phyloP scores from a whole-genome alignment of 2,329 filamentous ascomycete species.

The Neodidymelliopsis sp. region DNA sequence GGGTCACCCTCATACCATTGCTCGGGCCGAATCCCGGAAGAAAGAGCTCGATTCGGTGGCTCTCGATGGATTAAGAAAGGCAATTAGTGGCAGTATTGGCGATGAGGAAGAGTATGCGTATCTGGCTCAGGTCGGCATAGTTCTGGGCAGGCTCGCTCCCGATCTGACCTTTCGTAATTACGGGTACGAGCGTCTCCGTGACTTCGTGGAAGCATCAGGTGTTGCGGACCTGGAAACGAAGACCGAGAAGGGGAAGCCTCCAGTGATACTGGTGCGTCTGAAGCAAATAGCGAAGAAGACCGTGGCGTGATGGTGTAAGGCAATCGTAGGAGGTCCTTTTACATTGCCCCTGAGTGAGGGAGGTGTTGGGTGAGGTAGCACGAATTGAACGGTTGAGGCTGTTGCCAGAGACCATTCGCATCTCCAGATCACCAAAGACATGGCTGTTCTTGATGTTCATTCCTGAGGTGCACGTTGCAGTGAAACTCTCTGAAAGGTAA shows the following conservation, averaged over 20 bases:
- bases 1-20: not conserved
- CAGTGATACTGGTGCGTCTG: slow-evolving; percentile 21
- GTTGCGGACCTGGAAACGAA: slow-evolving; percentile 22
- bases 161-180: slow-evolving; percentile 40
- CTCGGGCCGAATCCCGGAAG: slow-evolving; percentile 2
- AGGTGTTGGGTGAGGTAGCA: too few species aligned
- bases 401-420: too few species aligned
- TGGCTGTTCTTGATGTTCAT: too few species aligned
- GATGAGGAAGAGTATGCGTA: slow-evolving; percentile 34
- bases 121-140: slow-evolving; percentile 33
- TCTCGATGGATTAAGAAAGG: slow-evolving; percentile 18
- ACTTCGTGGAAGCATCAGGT: slow-evolving; percentile 22
- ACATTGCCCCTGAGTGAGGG: too few species aligned
- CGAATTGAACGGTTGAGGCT: too few species aligned
- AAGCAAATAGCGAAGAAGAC: too few species aligned
- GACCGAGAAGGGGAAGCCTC: slow-evolving; percentile 10
- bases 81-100: slow-evolving; percentile 14
- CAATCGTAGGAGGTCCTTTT: too few species aligned
- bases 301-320: too few species aligned
- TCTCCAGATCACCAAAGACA: too few species aligned
- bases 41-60: slow-evolving; percentile 26
- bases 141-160: slow-evolving; percentile 29
- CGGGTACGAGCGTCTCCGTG: slow-evolving; percentile 26
- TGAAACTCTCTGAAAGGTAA: too few species aligned
- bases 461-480: too few species aligned